phyloP scores from a whole-genome alignment of 2,329 filamentous ascomycete species.

The Hypoxylon sp. region DNA sequence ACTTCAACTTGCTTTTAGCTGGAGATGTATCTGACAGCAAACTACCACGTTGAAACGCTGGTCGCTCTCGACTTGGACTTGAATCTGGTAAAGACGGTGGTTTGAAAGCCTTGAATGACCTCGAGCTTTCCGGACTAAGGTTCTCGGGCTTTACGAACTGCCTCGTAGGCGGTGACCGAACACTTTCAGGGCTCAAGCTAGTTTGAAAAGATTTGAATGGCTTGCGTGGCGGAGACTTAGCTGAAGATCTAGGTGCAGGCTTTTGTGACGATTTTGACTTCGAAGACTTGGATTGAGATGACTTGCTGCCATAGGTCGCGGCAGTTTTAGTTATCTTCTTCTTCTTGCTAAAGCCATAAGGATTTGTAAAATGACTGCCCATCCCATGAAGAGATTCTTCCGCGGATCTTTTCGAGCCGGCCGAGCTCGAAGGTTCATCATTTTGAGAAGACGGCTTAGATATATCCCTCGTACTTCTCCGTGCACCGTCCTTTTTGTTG shows the following conservation, averaged over 20 bases:
- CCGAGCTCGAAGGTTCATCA: slow-evolving; percentile 39
- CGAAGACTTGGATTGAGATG: slow-evolving; percentile 35
- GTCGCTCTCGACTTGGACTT: slow-evolving; percentile 21
- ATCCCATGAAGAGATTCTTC: slow-evolving; percentile 28
- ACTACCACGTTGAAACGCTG: slow-evolving; percentile 5
- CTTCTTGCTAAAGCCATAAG: slow-evolving; percentile 30
- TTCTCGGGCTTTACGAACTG: slow-evolving; percentile 22
- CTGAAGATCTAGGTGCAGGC: slow-evolving; percentile 28
- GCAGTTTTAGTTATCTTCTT: slow-evolving; percentile 18
- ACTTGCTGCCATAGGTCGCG: slow-evolving; percentile 25
- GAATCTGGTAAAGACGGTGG: slow-evolving; percentile 12
- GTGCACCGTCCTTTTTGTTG: slow-evolving; percentile 15
- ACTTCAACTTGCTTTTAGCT: slow-evolving; percentile 22
- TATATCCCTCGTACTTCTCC: slow-evolving; percentile 15
- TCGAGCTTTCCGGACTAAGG: slow-evolving; percentile 30
- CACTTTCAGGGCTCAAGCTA: slow-evolving; percentile 22
- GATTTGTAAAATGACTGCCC: slow-evolving; percentile 33
- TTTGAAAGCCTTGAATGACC: slow-evolving; percentile 28
- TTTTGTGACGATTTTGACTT: slow-evolving; percentile 40
- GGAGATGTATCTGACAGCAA: slow-evolving; percentile 25
- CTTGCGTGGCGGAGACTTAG: slow-evolving; percentile 10
- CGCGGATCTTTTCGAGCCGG: slow-evolving; percentile 46
- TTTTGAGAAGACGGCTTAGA: slow-evolving; percentile 13
- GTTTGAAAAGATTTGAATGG: slow-evolving; percentile 8
- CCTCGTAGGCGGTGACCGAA: slow-evolving; percentile 8